These are phyloP conservation scores for Phytomonas serpens DNA, from an alignment of 208 protist species.

Conservation along the genomic window DNA sequence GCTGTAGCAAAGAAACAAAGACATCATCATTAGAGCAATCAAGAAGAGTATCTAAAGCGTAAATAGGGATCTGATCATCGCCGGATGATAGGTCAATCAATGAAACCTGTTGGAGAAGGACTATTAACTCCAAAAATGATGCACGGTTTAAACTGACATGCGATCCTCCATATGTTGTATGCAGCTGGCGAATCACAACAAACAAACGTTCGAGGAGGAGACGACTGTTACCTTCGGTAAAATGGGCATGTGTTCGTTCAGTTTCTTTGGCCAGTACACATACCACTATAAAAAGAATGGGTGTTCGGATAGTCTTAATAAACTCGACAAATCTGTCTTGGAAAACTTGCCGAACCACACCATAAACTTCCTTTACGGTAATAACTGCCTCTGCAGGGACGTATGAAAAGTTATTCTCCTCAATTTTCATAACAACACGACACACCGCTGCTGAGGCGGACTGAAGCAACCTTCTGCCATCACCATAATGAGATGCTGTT, in stretches of 20 bases:
- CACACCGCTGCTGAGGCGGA: slow-evolving; percentile 77
- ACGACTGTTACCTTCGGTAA: slow-evolving; percentile 38
- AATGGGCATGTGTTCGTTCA: slow-evolving; percentile 31
- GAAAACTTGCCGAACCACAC: slow-evolving; percentile 78
- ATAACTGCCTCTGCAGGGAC: slow-evolving; percentile 42
- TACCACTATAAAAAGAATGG: slow-evolving; percentile 63
- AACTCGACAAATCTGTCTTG: slow-evolving; percentile 86
- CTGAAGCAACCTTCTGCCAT: slow-evolving; percentile 81
- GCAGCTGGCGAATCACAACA: slow-evolving; percentile 28
- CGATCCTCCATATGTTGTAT: slow-evolving; percentile 16
- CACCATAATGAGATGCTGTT: slow-evolving; percentile 82
- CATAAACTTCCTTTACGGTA: slow-evolving; percentile 60
- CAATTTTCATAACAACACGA: slow-evolving; percentile 68
- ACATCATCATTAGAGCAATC: slow-evolving; percentile 52
- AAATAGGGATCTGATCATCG: slow-evolving; percentile 64
- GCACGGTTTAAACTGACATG: slow-evolving; percentile 13
- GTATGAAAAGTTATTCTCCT: slow-evolving; percentile 33
- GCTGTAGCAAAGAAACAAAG: slow-evolving; percentile 63
- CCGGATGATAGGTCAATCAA: slow-evolving; percentile 78
- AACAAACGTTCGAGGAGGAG: slow-evolving; percentile 51
- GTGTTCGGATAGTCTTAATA: slow-evolving; percentile 56
- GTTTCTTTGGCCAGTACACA: slow-evolving; percentile 62
- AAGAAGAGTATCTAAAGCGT: slow-evolving; percentile 28
- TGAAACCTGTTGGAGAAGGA: slow-evolving; percentile 65
- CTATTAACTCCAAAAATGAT: slow-evolving; percentile 56